phyloP scores from a whole-genome alignment of 140 eudicot species.

The Cichorium intybus region DNA sequence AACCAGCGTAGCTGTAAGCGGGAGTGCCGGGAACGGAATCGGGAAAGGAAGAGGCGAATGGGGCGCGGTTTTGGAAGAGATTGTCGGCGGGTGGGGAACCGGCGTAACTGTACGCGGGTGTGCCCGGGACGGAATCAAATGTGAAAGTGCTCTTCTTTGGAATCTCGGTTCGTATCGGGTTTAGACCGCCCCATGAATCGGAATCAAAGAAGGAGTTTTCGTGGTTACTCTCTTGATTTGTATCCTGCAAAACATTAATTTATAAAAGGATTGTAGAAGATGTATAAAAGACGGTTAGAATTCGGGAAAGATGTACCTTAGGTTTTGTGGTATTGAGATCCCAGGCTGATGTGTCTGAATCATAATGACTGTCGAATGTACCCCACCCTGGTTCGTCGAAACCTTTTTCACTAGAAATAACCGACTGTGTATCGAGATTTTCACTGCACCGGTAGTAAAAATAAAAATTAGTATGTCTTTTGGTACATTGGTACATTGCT shows the following conservation, averaged over 20 bases:
- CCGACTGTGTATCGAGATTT: conserved; percentile 11
- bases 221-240: neutral
- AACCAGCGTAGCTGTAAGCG: neutral
- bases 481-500: neutral
- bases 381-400: conserved; percentile 65
- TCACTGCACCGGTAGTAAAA: conserved; percentile 50
- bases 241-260: neutral
- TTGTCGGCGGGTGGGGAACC: neutral
- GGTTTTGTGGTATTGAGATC: conserved; percentile 16
- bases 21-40: neutral
- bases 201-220: neutral
- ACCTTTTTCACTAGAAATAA: conserved; percentile 33
- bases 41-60: neutral
- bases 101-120: neutral
- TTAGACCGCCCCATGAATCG: neutral
- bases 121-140: neutral
- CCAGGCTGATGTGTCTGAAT: conserved; percentile 62
- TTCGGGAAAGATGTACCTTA: neutral
- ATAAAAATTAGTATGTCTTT: conserved; percentile 7
- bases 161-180: neutral
- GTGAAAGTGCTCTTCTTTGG: neutral
- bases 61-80: neutral
- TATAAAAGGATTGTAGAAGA: too few species aligned
- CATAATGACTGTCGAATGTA: conserved; percentile 57
- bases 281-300: too few species aligned